Evolutionary conservation across 1,139 yeast genomes (phyloP), one percentile per base, ranked within the genome.

Genomic region (Candida sanyaensis): DNA sequence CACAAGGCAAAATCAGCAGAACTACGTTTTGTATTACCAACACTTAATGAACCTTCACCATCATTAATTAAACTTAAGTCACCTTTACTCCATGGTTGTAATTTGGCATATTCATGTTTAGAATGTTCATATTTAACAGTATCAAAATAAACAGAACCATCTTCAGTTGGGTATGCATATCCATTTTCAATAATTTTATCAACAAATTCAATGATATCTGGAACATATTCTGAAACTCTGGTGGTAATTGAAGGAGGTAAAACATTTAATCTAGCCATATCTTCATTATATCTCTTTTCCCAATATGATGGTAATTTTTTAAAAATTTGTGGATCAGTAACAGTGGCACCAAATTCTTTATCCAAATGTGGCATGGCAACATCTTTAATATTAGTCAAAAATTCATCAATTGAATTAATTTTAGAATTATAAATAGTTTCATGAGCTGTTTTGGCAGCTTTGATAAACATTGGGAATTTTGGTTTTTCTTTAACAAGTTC

Each of bases 11-110:
- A 93, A 68, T 93, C 99, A 29, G 90, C 88, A 4, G 87, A 68
- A 50, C 83, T 86, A 58, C 77, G 80, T 69, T 92, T 92, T 31
- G 80, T 71, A 36, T 73, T 68, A 1, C 80, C 69, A n/a, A 75
- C 64, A 23, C 86, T 73, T 47, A 92, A 76, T 10, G 96, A 86
- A 24, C 99, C 99, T 69, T 95, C 99, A 48, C 97, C 99, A 60
- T 93, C 99, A 49, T 86, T 87, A 51, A 93, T 87, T 51, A 93
- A 80, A 43, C 86, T 92, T 67, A 84, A 72, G 57, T 91, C 86
- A 47, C 96, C 96, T 66, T 89, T 89, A 64, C 92, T 92, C 98
- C 98, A 93, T 21, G 99, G 99, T 70, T 93, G 98, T 59, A 93
- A 81, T 68, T 95, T 95, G 41, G 99, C 98, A 65, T 93, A 93